phyloP scores from a whole-genome alignment of 495 filamentous ascomycete species.

The Penicillium roqueforti region DNA sequence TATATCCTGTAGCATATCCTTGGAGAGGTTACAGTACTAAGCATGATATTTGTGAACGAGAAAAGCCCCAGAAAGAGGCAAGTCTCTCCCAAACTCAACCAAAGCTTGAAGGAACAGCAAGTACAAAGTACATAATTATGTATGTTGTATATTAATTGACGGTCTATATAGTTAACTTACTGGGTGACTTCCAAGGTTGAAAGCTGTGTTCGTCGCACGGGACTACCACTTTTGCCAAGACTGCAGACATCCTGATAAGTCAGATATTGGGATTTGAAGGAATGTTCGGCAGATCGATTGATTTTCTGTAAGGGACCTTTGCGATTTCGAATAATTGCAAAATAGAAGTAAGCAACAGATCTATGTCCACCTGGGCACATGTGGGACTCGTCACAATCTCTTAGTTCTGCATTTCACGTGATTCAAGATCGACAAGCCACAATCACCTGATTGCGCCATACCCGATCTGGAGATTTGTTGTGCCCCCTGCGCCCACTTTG shows the following conservation, averaged over 20 bases:
- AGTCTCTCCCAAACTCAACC: neutral
- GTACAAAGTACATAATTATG: neutral
- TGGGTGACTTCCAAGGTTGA: neutral
- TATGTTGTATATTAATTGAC: neutral
- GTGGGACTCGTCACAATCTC: neutral
- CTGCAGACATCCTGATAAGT: slow-evolving; percentile 8
- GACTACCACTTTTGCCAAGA: slow-evolving; percentile 22
- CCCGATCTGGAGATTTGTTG: slow-evolving; percentile 48
- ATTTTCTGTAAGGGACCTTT: neutral
- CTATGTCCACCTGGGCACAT: too few relatives aligned
- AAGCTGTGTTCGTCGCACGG: slow-evolving; percentile 18
- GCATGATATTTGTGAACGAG: neutral
- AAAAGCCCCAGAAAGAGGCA: neutral
- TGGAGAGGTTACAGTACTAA: too few relatives aligned
- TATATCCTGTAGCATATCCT: too few relatives aligned
- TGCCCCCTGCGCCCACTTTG: slow-evolving; percentile 19
- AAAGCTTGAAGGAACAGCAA: neutral
- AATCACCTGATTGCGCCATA: slow-evolving; percentile 33
- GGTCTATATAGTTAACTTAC: neutral
- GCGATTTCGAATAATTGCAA: neutral
- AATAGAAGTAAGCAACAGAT: neutral
- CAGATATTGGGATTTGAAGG: neutral
- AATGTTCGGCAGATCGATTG: neutral
- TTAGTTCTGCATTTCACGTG: slow-evolving; percentile 4
- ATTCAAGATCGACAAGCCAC: slow-evolving; percentile 16